These are phyloP conservation scores for Claviceps digitariae DNA, from an alignment of 2,329 filamentous ascomycete species.

Conservation along the genomic window DNA sequence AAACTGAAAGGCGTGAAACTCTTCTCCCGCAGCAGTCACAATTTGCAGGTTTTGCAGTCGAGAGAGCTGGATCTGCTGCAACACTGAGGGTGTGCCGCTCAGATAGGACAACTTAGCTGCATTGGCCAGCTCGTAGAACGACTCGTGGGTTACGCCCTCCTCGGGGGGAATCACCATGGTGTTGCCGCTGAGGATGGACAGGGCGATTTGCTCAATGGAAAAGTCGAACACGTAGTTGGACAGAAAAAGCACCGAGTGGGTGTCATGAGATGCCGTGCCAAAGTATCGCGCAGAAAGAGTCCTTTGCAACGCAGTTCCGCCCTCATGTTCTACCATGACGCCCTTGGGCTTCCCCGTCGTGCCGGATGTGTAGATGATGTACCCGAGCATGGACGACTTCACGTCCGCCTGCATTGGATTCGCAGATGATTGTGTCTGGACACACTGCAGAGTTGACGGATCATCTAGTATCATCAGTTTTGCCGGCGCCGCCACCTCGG, in stretches of 20 bases:
- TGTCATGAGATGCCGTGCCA: background rate
- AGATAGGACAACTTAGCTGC: background rate
- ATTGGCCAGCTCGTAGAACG: background rate
- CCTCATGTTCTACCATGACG: slow-evolving; percentile 6
- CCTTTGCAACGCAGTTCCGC: slow-evolving; percentile 1
- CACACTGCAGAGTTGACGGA: background rate
- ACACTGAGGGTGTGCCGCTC: background rate
- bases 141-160: background rate
- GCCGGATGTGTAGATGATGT: slow-evolving; percentile 9
- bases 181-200: slow-evolving; percentile 1
- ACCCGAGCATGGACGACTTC: background rate
- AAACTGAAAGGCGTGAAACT: background rate
- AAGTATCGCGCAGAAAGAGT: slow-evolving; percentile 4
- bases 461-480: background rate
- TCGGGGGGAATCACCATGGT: background rate
- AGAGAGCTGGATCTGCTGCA: background rate
- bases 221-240: slow-evolving; percentile 8
- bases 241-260: slow-evolving; percentile 3
- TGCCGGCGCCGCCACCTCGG: background rate
- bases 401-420: background rate
- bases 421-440: background rate
- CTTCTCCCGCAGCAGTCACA: background rate
- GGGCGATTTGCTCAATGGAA: background rate
- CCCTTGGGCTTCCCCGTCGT: slow-evolving; percentile 8
- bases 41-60: background rate